phyloP scores from a whole-genome alignment of 306 rosid genomes.

The Prunus dulcis region DNA sequence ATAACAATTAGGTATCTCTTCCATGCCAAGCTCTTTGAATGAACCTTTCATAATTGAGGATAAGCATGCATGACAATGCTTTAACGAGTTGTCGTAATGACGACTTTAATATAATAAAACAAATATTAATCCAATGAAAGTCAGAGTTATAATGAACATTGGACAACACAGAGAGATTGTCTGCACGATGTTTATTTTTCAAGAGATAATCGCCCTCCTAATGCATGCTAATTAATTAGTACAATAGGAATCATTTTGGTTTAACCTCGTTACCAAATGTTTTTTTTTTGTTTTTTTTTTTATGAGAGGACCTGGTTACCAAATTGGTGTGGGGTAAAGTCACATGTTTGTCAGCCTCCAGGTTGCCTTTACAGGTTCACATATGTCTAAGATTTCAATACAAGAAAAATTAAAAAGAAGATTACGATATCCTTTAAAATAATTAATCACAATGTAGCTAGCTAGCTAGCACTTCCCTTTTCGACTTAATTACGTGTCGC shows the following conservation, averaged over 20 bases:
- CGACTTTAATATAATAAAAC: background rate
- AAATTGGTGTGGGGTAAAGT: slow-evolving; percentile 13
- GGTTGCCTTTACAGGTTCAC: no score
- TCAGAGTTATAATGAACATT: background rate
- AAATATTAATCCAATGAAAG: background rate
- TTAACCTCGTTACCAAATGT: slow-evolving; percentile 1
- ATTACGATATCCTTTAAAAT: no score
- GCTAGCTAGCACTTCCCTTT: no score
- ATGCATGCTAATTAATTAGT: background rate
- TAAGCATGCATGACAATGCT: slow-evolving; percentile 1
- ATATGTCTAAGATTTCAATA: no score
- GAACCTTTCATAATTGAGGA: background rate
- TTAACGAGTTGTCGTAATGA: slow-evolving; percentile 1
- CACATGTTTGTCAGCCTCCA: slow-evolving; percentile 14
- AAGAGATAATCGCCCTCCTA: background rate
- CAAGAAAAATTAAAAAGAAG: no score
- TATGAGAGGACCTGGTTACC: background rate
- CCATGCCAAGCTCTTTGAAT: background rate
- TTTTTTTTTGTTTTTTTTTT: no score
- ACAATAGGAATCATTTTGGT: background rate
- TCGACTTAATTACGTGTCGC: slow-evolving; percentile 4
- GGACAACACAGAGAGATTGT: background rate
- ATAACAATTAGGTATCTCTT: background rate
- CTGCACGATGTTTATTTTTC: background rate
- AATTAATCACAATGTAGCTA: no score